Evolutionary conservation across 2,329 filamentous ascomycete species (phyloP).

Genomic region (Exserohilum rostratum): DNA sequence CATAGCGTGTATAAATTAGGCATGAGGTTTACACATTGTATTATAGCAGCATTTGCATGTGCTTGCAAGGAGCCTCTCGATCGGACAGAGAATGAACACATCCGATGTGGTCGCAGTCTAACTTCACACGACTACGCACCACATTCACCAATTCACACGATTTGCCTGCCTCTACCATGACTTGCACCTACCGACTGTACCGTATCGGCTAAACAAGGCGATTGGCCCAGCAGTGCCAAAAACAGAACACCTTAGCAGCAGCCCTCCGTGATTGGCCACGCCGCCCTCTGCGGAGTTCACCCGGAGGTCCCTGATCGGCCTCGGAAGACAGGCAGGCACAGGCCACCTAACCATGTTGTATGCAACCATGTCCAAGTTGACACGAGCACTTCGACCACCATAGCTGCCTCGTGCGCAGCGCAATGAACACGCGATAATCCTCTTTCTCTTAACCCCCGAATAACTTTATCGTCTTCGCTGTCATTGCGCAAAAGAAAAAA

Average conservation of each 20-base stretch:
- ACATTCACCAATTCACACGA: neutral
- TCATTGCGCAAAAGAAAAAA: neutral
- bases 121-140: neutral
- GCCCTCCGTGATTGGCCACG: neutral
- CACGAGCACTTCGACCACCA: constrained; percentile 8
- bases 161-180: neutral
- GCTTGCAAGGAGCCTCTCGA: constrained; percentile 1
- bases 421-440: neutral
- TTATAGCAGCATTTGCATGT: constrained; percentile 6
- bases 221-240: neutral
- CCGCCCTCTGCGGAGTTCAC: constrained; percentile 5
- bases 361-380: constrained; percentile 12
- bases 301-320: constrained; percentile 7
- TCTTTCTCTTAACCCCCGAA: neutral
- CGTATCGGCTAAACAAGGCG: neutral
- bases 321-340: constrained; percentile 4
- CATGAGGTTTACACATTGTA: constrained; percentile 8
- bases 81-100: neutral
- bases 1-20: neutral
- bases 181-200: no score
- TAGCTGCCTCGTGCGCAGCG: constrained; percentile 3
- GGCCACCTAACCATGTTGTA: constrained; percentile 8
- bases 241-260: no score
- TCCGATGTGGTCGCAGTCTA: neutral
- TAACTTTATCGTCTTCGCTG: neutral